phyloP scores from a whole-genome alignment of 106 monocot species.

The Acanthochlamys bracteata region DNA sequence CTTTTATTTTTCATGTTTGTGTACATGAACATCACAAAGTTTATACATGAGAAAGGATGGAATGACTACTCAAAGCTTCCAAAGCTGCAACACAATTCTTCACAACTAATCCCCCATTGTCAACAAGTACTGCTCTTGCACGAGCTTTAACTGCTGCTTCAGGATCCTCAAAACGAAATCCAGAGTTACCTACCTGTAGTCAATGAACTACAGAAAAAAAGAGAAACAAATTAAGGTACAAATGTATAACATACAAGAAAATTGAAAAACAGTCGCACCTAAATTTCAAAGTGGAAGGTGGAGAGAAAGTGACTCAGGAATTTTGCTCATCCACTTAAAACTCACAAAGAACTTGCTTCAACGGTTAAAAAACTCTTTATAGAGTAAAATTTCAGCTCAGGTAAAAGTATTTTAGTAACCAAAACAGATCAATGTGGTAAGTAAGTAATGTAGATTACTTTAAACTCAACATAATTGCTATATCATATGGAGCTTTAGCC shows the following conservation, averaged over 20 bases:
- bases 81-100: conserved; percentile 57
- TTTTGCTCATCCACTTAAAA: no score
- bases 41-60: background rate
- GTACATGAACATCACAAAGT: background rate
- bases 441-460: no score
- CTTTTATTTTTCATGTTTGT: background rate
- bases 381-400: no score
- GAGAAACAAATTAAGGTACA: background rate
- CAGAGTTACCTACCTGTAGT: conserved; percentile 69
- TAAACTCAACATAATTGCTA: no score
- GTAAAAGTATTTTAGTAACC: no score
- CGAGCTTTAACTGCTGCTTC: conserved; percentile 76
- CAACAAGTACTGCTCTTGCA: conserved; percentile 50
- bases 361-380: no score
- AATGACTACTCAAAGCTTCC: conserved; percentile 51
- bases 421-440: no score
- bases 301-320: background rate
- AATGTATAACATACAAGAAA: background rate
- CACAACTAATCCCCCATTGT: conserved; percentile 58
- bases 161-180: conserved; percentile 79
- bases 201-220: conserved; percentile 46
- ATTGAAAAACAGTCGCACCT: background rate
- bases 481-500: no score
- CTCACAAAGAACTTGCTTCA: no score
- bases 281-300: background rate